Conservation (phyloP, 768 basidiomycete genomes). For the Lactifluus volemus region DNA sequence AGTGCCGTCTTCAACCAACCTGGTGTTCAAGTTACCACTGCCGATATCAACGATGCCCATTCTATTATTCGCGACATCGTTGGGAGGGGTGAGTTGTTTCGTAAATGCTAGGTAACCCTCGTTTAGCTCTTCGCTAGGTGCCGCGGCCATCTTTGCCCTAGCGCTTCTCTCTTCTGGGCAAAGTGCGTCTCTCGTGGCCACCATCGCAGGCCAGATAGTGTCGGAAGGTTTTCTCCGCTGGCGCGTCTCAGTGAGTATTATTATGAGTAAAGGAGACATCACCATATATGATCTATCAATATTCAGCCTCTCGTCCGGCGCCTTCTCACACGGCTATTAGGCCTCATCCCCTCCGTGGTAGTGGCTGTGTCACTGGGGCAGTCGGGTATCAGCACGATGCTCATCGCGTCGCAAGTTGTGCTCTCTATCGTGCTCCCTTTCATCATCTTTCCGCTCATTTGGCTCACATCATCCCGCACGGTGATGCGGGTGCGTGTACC, state of each 20-base stretch:
- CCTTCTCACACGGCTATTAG: conserved; percentile 71
- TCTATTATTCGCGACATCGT: neutral
- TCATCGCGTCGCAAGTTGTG: conserved; percentile 82
- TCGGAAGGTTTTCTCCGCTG: conserved; percentile 84
- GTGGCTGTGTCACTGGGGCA: conserved; percentile 69
- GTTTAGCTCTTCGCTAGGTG: conserved; percentile 20
- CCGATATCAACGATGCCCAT: conserved; percentile 49
- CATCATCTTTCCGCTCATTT: conserved; percentile 74
- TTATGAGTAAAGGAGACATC: conserved; percentile 21
- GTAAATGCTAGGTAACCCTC: neutral
- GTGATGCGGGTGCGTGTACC: conserved; percentile 52
- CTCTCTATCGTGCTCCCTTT: conserved; percentile 81
- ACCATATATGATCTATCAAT: conserved; percentile 13
- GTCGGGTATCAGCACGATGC: conserved; percentile 60
- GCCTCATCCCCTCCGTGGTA: conserved; percentile 72
- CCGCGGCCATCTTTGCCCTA: conserved; percentile 82
- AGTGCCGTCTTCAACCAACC: conserved; percentile 65
- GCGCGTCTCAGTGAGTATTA: conserved; percentile 57
- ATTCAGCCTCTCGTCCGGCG: conserved; percentile 64
- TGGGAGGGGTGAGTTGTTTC: neutral
- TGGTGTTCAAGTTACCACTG: conserved; percentile 34
- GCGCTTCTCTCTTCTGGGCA: conserved; percentile 82
- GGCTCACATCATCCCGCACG: conserved; percentile 52
- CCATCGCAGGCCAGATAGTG: conserved; percentile 84
- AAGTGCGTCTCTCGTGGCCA: conserved; percentile 84